These are phyloP conservation scores for Pseudomonodictys pantanalensis DNA, from an alignment of 495 filamentous ascomycete species.

Conservation along the genomic window DNA sequence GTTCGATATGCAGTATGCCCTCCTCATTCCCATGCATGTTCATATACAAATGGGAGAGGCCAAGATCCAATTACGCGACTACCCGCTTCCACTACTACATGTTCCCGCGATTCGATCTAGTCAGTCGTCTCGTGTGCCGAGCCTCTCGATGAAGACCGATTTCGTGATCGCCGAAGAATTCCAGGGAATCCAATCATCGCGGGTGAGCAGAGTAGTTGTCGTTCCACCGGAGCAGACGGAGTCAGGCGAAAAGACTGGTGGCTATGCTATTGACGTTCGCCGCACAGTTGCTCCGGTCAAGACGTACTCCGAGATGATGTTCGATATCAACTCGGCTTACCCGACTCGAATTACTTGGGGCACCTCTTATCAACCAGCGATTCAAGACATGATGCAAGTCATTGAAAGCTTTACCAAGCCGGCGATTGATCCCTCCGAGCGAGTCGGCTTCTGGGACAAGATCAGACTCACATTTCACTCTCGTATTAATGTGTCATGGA, in stretches of 20 bases:
- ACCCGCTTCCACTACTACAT: constrained; percentile 88
- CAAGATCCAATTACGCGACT: constrained; percentile 79
- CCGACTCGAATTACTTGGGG: constrained; percentile 96
- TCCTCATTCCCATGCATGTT: constrained; percentile 86
- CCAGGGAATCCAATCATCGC: constrained; percentile 69
- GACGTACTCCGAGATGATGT: constrained; percentile 85
- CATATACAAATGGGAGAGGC: constrained; percentile 91
- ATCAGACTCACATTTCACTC: constrained; percentile 94
- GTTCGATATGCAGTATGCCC: constrained; percentile 78
- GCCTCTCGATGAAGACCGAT: constrained; percentile 80
- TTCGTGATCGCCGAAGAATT: constrained; percentile 97
- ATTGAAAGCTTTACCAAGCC: constrained; percentile 97
- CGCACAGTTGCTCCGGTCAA: constrained; percentile 93
- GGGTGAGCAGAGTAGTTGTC: constrained; percentile 79
- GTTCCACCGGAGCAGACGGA: constrained; percentile 60
- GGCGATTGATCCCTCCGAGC: constrained; percentile 87
- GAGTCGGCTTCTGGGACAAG: constrained; percentile 98
- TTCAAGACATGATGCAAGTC: constrained; percentile 99
- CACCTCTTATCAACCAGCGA: constrained; percentile 93
- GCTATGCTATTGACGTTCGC: constrained; percentile 80
- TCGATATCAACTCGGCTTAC: constrained; percentile 89
- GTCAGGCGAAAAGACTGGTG: constrained; percentile 50
- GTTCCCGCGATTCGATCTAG: constrained; percentile 76
- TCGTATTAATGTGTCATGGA: constrained; percentile 83
- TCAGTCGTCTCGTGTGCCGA: constrained; percentile 76